Evolutionary conservation across 139 green algal species (phyloP).

Genomic region (Pleodorina starrii): DNA sequence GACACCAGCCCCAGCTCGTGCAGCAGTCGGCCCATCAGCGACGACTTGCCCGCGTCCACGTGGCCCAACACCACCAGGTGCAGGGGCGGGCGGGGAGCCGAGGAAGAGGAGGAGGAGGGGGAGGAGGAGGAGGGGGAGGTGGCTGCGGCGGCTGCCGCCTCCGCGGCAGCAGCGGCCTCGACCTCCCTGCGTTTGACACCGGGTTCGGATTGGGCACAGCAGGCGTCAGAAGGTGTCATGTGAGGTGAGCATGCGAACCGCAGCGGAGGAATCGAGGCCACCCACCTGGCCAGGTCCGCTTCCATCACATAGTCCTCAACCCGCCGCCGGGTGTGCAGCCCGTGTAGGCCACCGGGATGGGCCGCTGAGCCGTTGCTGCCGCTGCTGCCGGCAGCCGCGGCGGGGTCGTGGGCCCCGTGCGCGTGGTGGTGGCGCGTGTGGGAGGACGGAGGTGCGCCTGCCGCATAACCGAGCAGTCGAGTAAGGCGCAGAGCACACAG

Average conservation of each 20-base stretch:
- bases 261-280: background rate
- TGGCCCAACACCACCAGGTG: constrained; percentile 95
- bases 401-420: background rate
- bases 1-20: constrained; percentile 82
- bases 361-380: background rate
- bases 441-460: background rate
- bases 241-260: background rate
- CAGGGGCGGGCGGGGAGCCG: constrained; percentile 58
- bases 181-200: constrained; percentile 34
- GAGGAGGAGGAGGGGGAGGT: background rate
- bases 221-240: no score
- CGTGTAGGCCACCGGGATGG: background rate
- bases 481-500: no score
- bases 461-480: no score
- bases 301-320: constrained; percentile 73
- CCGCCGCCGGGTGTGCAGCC: constrained; percentile 31
- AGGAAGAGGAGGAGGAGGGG: background rate
- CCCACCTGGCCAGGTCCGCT: constrained; percentile 65
- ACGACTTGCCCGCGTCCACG: constrained; percentile 98
- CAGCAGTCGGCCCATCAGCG: constrained; percentile 95
- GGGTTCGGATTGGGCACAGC: no score
- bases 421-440: constrained; percentile 19
- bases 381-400: background rate
- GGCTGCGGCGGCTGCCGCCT: constrained; percentile 21
- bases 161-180: constrained; percentile 43